Conservation (phyloP, 805 yeast species). For the Myxozyma neotropica region DNA sequence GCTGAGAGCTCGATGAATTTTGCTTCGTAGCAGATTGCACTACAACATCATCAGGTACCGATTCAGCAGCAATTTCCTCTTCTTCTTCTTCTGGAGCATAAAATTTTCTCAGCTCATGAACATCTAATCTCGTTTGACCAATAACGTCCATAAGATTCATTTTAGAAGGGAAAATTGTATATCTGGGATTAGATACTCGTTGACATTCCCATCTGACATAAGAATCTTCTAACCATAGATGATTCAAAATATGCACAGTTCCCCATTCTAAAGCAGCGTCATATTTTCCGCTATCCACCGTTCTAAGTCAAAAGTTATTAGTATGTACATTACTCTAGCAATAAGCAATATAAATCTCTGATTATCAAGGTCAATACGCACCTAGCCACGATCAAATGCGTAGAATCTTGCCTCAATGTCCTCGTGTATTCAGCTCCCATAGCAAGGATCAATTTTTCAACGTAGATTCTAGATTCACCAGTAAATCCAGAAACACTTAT, state of each 20-base stretch:
- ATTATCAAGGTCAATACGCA: no score
- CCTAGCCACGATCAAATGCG: constrained; percentile 68
- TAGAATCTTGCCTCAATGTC: constrained; percentile 62
- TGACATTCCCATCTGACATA: constrained; percentile 62
- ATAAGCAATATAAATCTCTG: no score
- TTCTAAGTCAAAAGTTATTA: not conserved
- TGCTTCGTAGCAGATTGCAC: constrained; percentile 7
- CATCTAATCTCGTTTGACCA: constrained; percentile 55
- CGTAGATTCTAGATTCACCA: constrained; percentile 79
- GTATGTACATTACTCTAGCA: no score
- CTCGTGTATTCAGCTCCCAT: constrained; percentile 79
- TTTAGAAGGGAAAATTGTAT: constrained; percentile 50
- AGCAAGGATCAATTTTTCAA: constrained; percentile 61
- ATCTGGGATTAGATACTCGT: constrained; percentile 52
- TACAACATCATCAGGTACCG: constrained; percentile 9
- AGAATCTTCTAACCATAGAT: constrained; percentile 86
- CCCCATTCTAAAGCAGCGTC: constrained; percentile 72
- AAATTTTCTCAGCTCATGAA: constrained; percentile 48
- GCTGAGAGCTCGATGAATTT: not conserved
- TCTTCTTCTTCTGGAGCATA: constrained; percentile 38
- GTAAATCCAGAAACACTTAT: constrained; percentile 78
- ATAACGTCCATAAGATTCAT: constrained; percentile 51
- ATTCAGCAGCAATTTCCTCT: constrained; percentile 4
- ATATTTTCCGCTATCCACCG: constrained; percentile 53
- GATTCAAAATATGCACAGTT: constrained; percentile 64